These are phyloP conservation scores for Kwoniella sp. DNA, from an alignment of 768 basidiomycete species.

Conservation along the genomic window DNA sequence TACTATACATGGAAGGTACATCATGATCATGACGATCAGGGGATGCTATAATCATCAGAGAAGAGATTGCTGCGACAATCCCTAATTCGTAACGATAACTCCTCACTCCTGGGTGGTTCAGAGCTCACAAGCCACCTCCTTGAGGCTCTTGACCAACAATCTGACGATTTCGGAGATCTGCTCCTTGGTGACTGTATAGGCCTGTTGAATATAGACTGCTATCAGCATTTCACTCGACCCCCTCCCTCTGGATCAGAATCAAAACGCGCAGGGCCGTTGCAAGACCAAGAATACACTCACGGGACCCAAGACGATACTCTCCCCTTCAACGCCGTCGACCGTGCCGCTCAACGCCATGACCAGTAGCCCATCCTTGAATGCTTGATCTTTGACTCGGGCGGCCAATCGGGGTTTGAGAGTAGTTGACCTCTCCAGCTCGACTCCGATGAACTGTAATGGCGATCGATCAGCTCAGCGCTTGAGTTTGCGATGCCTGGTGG, in stretches of 20 bases:
- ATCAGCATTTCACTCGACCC: too few species aligned
- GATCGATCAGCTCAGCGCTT: too few species aligned
- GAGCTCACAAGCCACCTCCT: conserved; percentile 4
- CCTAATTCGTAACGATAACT: too few species aligned
- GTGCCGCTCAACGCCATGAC: conserved; percentile 21
- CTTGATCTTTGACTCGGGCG: conserved; percentile 25
- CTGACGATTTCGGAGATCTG: conserved; percentile 27
- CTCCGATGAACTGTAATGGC: conserved; percentile 27
- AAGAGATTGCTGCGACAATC: too few species aligned
- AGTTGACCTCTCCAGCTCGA: conserved; percentile 24
- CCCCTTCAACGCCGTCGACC: conserved; percentile 30
- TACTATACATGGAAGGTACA: too few species aligned
- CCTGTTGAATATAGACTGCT: conserved; percentile 6
- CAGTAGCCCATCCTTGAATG: conserved; percentile 25
- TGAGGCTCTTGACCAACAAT: conserved; percentile 21
- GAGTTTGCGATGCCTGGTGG: neutral
- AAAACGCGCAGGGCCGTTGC: neutral
- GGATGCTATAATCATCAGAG: too few species aligned
- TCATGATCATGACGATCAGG: too few species aligned
- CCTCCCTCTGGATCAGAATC: neutral
- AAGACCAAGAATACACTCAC: conserved; percentile 7
- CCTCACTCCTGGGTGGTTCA: too few species aligned
- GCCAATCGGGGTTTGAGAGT: conserved; percentile 23
- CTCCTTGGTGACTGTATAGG: conserved; percentile 27
- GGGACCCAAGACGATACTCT: conserved; percentile 24